These are phyloP conservation scores for Tetracentron sinense DNA, from an alignment of 164 flowering plant species.

Conservation along the genomic window DNA sequence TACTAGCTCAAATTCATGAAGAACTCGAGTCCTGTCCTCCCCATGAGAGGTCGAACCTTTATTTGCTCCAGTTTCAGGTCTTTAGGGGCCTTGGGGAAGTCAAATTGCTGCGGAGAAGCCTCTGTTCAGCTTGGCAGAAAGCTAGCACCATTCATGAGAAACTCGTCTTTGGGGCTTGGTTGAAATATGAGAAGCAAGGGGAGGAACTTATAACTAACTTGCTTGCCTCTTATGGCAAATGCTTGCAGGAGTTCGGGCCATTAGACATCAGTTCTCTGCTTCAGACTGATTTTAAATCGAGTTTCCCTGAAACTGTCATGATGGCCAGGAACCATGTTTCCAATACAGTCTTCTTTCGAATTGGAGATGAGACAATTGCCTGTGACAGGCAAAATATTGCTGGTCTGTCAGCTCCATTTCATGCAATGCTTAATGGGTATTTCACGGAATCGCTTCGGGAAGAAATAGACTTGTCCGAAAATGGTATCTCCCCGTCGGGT, in stretches of 20 bases:
- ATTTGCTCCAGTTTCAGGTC: constrained; percentile 78
- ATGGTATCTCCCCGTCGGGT: constrained; percentile 64
- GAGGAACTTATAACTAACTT: constrained; percentile 76
- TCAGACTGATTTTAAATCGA: constrained; percentile 21
- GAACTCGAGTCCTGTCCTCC: constrained; percentile 79
- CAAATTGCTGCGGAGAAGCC: constrained; percentile 81
- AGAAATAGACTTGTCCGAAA: constrained; percentile 76
- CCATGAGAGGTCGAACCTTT: constrained; percentile 62
- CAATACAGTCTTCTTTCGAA: constrained; percentile 43
- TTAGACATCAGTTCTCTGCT: constrained; percentile 60
- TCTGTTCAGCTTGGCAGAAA: constrained; percentile 74
- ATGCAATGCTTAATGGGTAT: constrained; percentile 87
- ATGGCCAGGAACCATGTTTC: constrained; percentile 22
- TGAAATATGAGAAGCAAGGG: constrained; percentile 85
- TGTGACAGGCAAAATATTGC: constrained; percentile 85
- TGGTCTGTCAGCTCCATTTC: constrained; percentile 71
- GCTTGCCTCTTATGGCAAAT: constrained; percentile 73
- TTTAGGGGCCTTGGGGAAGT: constrained; percentile 89
- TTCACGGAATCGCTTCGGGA: constrained; percentile 74
- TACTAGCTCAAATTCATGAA: constrained; percentile 92
- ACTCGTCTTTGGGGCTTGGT: constrained; percentile 89
- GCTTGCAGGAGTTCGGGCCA: constrained; percentile 59
- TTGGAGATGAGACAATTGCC: constrained; percentile 61
- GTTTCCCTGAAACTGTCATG: constrained; percentile 17
- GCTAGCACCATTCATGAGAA: constrained; percentile 68